phyloP scores from a whole-genome alignment of 441 rosid genomes.

The Populus hybrid region DNA sequence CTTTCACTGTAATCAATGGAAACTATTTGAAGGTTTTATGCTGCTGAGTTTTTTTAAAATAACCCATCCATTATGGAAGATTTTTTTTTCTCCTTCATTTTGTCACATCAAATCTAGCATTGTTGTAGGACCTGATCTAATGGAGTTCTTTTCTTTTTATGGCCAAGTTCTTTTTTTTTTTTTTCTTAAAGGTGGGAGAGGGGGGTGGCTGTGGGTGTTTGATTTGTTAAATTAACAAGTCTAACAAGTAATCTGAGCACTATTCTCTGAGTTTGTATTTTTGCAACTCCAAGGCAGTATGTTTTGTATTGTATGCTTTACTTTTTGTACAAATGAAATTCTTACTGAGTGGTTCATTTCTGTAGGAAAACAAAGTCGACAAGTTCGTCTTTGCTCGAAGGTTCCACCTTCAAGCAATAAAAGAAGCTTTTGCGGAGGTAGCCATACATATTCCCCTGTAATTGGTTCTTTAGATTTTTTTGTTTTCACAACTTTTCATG shows the following conservation, averaged over 20 bases:
- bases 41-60: neutral
- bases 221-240: neutral
- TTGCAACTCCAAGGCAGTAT: neutral
- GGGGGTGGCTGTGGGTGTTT: neutral
- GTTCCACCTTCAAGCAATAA: conserved; percentile 69
- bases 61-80: neutral
- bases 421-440: conserved; percentile 62
- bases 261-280: neutral
- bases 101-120: neutral
- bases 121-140: neutral
- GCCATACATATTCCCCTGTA: conserved; percentile 13
- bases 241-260: neutral
- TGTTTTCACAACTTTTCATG: neutral
- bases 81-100: neutral
- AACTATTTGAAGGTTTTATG: neutral
- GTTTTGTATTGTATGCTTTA: neutral
- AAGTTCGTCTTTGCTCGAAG: conserved; percentile 70
- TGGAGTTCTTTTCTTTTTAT: neutral
- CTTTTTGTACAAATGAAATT: neutral
- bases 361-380: conserved; percentile 78
- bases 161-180: neutral
- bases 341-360: conserved; percentile 12
- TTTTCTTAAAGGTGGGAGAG: neutral
- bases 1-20: neutral
- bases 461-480: neutral